A percentile compares a stretch with the other conserved stretches of the same genome.
Conservation (phyloP, 148 eudicot species). For the Suaeda aralocaspica region DNA sequence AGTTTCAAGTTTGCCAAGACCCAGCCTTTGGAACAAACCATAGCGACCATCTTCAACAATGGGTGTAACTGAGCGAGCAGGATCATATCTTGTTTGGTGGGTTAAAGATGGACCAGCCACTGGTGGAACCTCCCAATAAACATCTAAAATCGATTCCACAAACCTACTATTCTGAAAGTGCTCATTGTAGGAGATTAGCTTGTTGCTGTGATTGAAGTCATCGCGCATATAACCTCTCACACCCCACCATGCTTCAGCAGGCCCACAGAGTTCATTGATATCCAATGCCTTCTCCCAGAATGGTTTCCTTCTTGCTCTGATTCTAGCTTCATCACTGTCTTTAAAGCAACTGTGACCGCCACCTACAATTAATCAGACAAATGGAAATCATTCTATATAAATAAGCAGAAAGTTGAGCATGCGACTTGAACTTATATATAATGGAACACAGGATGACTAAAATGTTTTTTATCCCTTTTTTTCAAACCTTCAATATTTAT, state of each 20-base stretch:
- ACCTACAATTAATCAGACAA: conserved; percentile 39
- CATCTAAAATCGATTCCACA: conserved; percentile 80
- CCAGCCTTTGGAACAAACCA: conserved; percentile 71
- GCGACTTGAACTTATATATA: too few species aligned
- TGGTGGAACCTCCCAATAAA: conserved; percentile 97
- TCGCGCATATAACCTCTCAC: conserved; percentile 89
- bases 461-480: neutral
- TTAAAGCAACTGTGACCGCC: conserved; percentile 97
- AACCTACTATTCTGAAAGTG: conserved; percentile 89
- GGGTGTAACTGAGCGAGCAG: conserved; percentile 70
- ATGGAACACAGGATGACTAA: too few species aligned
- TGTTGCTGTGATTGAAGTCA: conserved; percentile 88
- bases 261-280: conserved; percentile 76
- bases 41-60: conserved; percentile 93
- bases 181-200: conserved; percentile 52
- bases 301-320: conserved; percentile 59
- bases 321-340: conserved; percentile 91
- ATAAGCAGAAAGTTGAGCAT: neutral
- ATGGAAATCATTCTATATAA: neutral
- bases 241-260: conserved; percentile 97
- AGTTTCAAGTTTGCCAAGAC: conserved; percentile 52
- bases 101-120: conserved; percentile 95
- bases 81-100: conserved; percentile 93
- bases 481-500: neutral
- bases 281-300: conserved; percentile 96